Evolutionary conservation across 768 basidiomycete species (phyloP).

Genomic region (Coprinopsis marcescibilis): DNA sequence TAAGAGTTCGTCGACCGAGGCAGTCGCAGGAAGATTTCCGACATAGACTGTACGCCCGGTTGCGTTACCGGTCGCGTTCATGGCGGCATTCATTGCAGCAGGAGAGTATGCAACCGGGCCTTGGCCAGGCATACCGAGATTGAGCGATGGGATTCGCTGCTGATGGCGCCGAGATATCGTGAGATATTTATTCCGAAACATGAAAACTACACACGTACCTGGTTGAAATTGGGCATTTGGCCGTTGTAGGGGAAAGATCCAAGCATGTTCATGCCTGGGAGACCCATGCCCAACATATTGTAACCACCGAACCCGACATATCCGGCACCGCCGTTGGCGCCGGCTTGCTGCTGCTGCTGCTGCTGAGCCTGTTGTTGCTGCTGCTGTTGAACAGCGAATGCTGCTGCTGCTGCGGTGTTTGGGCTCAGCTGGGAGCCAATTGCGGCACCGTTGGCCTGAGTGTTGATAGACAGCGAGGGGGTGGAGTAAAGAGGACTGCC

Average conservation of each 20-base stretch:
- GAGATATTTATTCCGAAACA: slow-evolving; percentile 16
- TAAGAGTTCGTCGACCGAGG: slow-evolving; percentile 95
- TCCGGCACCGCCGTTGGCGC: slow-evolving; percentile 40
- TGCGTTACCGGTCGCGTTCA: slow-evolving; percentile 58
- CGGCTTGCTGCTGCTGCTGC: slow-evolving; percentile 32
- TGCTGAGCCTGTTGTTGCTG: slow-evolving; percentile 42
- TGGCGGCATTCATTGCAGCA: slow-evolving; percentile 67
- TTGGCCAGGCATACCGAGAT: slow-evolving; percentile 62
- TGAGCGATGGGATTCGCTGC: slow-evolving; percentile 61
- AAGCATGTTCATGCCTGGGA: slow-evolving; percentile 69
- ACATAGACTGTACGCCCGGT: slow-evolving; percentile 94
- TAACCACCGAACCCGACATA: slow-evolving; percentile 64
- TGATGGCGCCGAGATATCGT: slow-evolving; percentile 43
- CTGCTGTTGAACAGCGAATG: slow-evolving; percentile 42
- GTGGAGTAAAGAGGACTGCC: slow-evolving; percentile 68
- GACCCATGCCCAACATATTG: slow-evolving; percentile 77
- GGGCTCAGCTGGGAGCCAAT: slow-evolving; percentile 64
- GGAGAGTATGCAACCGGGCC: slow-evolving; percentile 68
- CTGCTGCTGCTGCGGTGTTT: slow-evolving; percentile 48
- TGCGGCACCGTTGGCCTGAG: slow-evolving; percentile 44
- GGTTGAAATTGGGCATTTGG: slow-evolving; percentile 66
- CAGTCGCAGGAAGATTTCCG: slow-evolving; percentile 91
- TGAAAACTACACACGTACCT: slow-evolving; percentile 33
- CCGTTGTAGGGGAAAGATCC: slow-evolving; percentile 65
- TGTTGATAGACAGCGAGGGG: slow-evolving; percentile 64